These are phyloP conservation scores for Zizania latifolia DNA, from an alignment of 176 grass and related monocot species.

Conservation along the genomic window DNA sequence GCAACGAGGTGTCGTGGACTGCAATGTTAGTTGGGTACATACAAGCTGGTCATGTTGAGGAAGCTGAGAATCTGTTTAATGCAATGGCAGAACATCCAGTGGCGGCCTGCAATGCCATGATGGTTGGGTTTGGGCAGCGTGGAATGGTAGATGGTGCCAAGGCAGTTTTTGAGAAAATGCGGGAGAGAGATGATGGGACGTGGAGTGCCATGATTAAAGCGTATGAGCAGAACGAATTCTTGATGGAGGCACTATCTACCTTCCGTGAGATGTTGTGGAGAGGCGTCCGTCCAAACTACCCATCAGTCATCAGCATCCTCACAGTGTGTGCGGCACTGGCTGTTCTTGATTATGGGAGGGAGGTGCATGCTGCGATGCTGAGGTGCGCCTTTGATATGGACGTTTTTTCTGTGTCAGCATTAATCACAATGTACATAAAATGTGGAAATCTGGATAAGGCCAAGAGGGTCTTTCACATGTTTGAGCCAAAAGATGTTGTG, in stretches of 20 bases:
- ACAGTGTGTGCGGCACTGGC: conserved; percentile 47
- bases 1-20: conserved; percentile 68
- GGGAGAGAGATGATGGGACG: conserved; percentile 41
- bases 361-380: conserved; percentile 52
- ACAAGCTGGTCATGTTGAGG: conserved; percentile 42
- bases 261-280: conserved; percentile 51
- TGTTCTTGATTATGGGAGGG: conserved; percentile 63
- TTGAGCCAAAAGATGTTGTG: conserved; percentile 61
- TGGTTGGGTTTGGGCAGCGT: conserved; percentile 62
- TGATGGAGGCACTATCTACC: conserved; percentile 46
- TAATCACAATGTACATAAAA: conserved; percentile 73
- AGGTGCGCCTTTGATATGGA: conserved; percentile 46
- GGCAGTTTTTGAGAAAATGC: conserved; percentile 49
- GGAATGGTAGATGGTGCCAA: conserved; percentile 51
- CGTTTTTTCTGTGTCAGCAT: conserved; percentile 55
- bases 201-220: conserved; percentile 77
- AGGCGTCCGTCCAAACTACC: conserved; percentile 51
- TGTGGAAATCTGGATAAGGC: conserved; percentile 58
- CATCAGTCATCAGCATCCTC: conserved; percentile 61
- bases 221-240: conserved; percentile 65
- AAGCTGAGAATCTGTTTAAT: conserved; percentile 51
- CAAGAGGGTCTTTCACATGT: conserved; percentile 46
- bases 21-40: conserved; percentile 61
- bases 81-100: conserved; percentile 47
- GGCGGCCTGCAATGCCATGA: conserved; percentile 62